Evolutionary conservation across 495 filamentous ascomycete species (phyloP).

Genomic region (Lophiostoma macrostomum): DNA sequence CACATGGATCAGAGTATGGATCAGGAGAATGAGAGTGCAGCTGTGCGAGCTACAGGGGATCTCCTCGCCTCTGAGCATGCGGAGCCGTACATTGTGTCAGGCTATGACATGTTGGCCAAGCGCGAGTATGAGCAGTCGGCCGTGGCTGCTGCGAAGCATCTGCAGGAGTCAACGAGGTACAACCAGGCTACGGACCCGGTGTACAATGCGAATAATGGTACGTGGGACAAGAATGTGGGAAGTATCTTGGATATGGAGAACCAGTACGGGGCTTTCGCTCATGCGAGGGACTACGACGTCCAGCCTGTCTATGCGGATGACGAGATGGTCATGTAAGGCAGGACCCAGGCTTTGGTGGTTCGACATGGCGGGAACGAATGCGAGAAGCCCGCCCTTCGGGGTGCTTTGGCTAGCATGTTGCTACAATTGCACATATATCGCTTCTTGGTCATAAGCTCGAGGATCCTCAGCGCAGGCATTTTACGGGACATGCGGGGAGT

Average conservation of each 20-base stretch:
- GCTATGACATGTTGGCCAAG: slow-evolving; percentile 35
- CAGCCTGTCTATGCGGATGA: slow-evolving; percentile 22
- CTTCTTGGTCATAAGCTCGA: not conserved
- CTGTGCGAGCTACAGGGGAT: slow-evolving; percentile 13
- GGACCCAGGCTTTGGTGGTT: not conserved
- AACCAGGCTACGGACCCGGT: slow-evolving; percentile 37
- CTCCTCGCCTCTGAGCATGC: slow-evolving; percentile 15
- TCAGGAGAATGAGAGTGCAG: slow-evolving; percentile 8
- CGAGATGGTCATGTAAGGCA: slow-evolving; percentile 33
- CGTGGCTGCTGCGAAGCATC: slow-evolving; percentile 14
- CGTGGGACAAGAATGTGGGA: slow-evolving; percentile 30
- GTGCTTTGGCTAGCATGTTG: not conserved
- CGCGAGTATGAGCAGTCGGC: slow-evolving; percentile 37
- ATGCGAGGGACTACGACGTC: slow-evolving; percentile 27
- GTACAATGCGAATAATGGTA: slow-evolving; percentile 24
- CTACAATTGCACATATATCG: not conserved
- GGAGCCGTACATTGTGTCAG: slow-evolving; percentile 37
- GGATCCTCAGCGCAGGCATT: too few species aligned
- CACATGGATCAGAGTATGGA: slow-evolving; percentile 26
- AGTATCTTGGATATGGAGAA: slow-evolving; percentile 39
- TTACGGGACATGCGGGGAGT: too few species aligned
- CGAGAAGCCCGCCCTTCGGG: not conserved
- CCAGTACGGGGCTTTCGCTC: slow-evolving; percentile 37
- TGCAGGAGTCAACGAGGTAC: slow-evolving; percentile 34
- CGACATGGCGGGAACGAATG: not conserved